Percentiles rank a stretch among this genome's conserved stretches.
Evolutionary conservation across 192 early-diverging fungal genomes (phyloP).

Genomic region (Dimargaris verticillata): DNA sequence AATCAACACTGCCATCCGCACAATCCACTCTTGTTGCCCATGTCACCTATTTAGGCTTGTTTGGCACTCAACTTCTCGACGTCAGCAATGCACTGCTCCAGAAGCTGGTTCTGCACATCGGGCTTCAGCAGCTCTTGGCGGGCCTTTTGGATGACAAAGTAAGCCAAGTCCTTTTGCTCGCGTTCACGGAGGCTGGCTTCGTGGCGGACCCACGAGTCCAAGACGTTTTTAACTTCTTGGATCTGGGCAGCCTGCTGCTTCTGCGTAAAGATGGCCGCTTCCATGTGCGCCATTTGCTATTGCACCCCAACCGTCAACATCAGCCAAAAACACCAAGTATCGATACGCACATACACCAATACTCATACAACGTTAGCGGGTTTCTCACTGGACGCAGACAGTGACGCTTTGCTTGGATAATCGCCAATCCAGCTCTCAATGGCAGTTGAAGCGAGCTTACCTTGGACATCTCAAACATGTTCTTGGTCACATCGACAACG

Average conservation of each 20-base stretch:
- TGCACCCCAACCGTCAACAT: neutral
- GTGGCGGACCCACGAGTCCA: constrained; percentile 96
- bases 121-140: constrained; percentile 48
- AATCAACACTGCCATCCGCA: no score
- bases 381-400: no score
- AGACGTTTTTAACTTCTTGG: constrained; percentile 65
- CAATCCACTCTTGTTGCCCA: no score
- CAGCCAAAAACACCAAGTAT: neutral
- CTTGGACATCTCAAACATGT: constrained; percentile 85
- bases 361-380: neutral
- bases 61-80: constrained; percentile 19
- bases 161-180: constrained; percentile 78
- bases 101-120: constrained; percentile 42
- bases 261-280: constrained; percentile 85
- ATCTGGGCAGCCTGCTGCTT: constrained; percentile 78
- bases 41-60: neutral
- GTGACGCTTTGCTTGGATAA: no score
- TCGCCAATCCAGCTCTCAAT: neutral
- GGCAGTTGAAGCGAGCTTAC: constrained; percentile 15
- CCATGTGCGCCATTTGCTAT: constrained; percentile 77
- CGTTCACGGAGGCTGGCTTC: constrained; percentile 82
- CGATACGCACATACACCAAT: neutral
- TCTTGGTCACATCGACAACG: constrained; percentile 84
- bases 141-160: constrained; percentile 68
- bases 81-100: constrained; percentile 39